Conservation (phyloP, 1,284 basidiomycete species). For the Tylopilus orsonianus region DNA sequence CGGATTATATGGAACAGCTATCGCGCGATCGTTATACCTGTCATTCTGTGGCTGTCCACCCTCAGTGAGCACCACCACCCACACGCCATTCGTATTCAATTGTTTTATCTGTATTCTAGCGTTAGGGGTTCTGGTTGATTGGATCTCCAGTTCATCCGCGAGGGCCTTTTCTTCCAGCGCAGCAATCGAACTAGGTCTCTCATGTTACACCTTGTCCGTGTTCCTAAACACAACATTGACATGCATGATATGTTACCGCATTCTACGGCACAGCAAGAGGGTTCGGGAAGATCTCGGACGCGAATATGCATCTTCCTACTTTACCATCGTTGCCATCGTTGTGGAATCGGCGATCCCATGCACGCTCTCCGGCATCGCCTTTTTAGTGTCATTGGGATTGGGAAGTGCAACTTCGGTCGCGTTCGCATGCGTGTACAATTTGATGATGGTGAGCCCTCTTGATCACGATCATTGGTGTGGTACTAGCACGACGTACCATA, state of each 20-base stretch:
- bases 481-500: too few relatives aligned
- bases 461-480: too few relatives aligned
- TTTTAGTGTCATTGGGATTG: neutral
- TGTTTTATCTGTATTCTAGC: too few relatives aligned
- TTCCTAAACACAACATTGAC: neutral
- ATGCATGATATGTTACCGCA: neutral
- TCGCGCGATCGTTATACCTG: conserved; percentile 11
- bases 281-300: neutral
- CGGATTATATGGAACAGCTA: conserved; percentile 10
- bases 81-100: neutral
- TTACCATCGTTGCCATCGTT: neutral
- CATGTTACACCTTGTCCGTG: neutral
- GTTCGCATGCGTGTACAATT: neutral
- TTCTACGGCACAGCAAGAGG: neutral
- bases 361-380: neutral
- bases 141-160: neutral
- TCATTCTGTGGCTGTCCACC: conserved; percentile 13
- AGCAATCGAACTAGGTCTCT: neutral
- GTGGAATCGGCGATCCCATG: neutral
- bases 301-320: neutral
- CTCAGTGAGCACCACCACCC: conserved; percentile 12
- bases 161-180: neutral
- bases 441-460: neutral
- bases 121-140: neutral
- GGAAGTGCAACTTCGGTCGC: neutral